These are phyloP conservation scores for Beverwykella pulmonaria DNA, from an alignment of 495 filamentous ascomycete genomes.

Conservation along the genomic window DNA sequence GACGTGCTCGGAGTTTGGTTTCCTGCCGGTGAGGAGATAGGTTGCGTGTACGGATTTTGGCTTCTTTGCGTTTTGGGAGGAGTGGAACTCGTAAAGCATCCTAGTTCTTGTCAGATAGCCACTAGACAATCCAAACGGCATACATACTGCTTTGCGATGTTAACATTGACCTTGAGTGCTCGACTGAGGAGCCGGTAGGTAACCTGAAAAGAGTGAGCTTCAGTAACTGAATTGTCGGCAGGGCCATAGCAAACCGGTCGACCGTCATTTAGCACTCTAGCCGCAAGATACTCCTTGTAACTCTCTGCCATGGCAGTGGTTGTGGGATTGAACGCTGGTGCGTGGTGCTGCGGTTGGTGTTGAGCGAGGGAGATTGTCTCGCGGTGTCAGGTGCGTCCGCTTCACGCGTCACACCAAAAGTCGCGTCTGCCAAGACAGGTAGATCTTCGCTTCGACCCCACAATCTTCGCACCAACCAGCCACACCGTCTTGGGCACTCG, in stretches of 20 bases:
- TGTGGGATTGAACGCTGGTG: constrained; percentile 7
- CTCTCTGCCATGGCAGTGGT: constrained; percentile 55
- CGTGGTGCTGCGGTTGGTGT: constrained; percentile 45
- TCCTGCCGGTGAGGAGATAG: constrained; percentile 76
- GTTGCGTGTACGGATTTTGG: constrained; percentile 79
- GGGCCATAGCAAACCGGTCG: constrained; percentile 61
- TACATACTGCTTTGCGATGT: constrained; percentile 76
- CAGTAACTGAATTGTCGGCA: neutral
- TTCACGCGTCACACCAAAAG: constrained; percentile 28
- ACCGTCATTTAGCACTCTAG: constrained; percentile 74
- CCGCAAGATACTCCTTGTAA: constrained; percentile 72
- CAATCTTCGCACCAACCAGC: neutral
- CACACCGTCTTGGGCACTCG: neutral
- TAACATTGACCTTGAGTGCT: constrained; percentile 77
- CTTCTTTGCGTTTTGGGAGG: constrained; percentile 73
- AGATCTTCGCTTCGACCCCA: neutral
- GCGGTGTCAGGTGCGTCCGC: constrained; percentile 31
- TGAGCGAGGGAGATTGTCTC: constrained; percentile 40
- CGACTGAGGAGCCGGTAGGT: constrained; percentile 83
- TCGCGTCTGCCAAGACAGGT: constrained; percentile 1
- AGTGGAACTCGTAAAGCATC: constrained; percentile 90
- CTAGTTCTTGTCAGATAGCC: constrained; percentile 48
- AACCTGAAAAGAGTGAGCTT: constrained; percentile 57
- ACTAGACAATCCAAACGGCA: neutral
- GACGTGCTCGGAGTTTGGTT: constrained; percentile 30